Percentiles rank a stretch among this genome's conserved stretches.
Conservation (phyloP, 257 asterid genomes). For the Solanum lignicaule region DNA sequence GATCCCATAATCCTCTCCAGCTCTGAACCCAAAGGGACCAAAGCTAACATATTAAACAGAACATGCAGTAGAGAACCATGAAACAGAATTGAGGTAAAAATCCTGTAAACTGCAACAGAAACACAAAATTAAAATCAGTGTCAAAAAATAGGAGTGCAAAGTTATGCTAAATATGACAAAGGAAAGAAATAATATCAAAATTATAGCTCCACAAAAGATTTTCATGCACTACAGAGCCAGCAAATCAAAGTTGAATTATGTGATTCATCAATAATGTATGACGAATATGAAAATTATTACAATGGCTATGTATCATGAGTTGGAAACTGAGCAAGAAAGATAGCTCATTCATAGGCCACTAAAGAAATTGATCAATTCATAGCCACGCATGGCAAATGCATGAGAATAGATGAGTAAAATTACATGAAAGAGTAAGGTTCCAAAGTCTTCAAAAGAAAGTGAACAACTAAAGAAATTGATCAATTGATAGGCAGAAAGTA, state of each 20-base stretch:
- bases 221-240: background rate
- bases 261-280: background rate
- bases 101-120: constrained; percentile 72
- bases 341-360: background rate
- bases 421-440: background rate
- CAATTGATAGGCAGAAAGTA: background rate
- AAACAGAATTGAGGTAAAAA: constrained; percentile 61
- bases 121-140: background rate
- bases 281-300: background rate
- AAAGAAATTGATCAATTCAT: too few species aligned
- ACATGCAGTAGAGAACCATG: constrained; percentile 93
- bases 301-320: background rate
- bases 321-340: background rate
- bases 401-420: background rate
- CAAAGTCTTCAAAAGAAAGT: background rate
- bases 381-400: background rate
- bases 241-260: background rate
- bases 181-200: background rate
- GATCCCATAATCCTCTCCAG: constrained; percentile 99
- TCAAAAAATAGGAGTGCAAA: background rate
- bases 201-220: background rate
- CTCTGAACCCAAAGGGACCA: constrained; percentile 96
- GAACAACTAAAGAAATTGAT: background rate
- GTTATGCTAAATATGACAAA: background rate
- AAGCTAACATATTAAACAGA: constrained; percentile 91